Percentiles rank a stretch among this genome's conserved stretches.
phyloP scores from a whole-genome alignment of 345 rosid species.

The Laguncularia racemosa region DNA sequence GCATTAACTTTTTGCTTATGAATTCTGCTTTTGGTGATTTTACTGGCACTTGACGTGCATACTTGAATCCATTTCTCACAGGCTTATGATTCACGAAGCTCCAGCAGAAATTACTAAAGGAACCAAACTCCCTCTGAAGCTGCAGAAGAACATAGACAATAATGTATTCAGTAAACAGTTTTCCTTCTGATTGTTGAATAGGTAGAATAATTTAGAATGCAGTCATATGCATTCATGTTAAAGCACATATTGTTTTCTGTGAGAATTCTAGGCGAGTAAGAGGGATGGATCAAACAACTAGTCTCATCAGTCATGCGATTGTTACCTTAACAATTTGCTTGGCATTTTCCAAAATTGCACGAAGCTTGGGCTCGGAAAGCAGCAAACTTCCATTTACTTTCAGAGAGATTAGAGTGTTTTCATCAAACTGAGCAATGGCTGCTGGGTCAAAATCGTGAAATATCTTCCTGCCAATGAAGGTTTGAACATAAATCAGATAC shows the following conservation, averaged over 20 bases:
- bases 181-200: neutral
- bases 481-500: constrained; percentile 11
- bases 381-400: constrained; percentile 53
- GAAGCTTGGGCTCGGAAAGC: constrained; percentile 81
- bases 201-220: no score
- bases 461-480: constrained; percentile 47
- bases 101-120: constrained; percentile 80
- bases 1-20: constrained; percentile 90
- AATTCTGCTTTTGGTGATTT: constrained; percentile 86
- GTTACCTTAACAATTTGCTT: constrained; percentile 65
- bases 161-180: neutral
- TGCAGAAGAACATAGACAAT: constrained; percentile 20
- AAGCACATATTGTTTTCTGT: no score
- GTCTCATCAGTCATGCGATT: neutral
- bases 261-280: no score
- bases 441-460: constrained; percentile 61
- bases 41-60: constrained; percentile 71
- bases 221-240: no score
- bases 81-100: constrained; percentile 60
- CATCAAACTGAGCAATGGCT: constrained; percentile 54
- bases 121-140: constrained; percentile 78
- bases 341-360: constrained; percentile 79
- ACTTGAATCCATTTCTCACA: constrained; percentile 55
- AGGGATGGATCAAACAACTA: neutral
- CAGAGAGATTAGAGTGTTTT: constrained; percentile 60